Base-by-base conservation (phyloP, 176 grass and related monocot species). In the Oropetium thomaeum region DNA sequence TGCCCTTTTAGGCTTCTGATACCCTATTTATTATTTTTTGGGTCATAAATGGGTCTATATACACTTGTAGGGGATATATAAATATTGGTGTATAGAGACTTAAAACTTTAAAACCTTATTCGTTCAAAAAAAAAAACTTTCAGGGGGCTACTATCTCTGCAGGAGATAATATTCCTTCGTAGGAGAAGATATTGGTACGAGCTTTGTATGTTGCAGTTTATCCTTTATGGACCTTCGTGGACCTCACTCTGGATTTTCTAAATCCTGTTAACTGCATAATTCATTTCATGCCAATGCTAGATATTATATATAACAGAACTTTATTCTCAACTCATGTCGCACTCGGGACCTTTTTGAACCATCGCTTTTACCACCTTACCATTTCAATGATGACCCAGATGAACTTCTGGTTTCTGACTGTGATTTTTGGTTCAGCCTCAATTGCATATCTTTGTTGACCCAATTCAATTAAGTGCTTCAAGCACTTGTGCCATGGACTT, bases 101-200 rank as follows among this genome's bases (percentile, higher is more conserved):
- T 2, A 42, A 0, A 0, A 4, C 4, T n/a, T 1, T 13, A 2
- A 22, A 20, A 8, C n/a, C n/a, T n/a, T n/a, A n/a, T n/a, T n/a
- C n/a, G n/a, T n/a, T 2, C 10, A 42, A 2, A 12, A 13, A 12
- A 22, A 52, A n/a, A n/a, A 22, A 22, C 49, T 6, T 52, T 52
- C 20, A 22, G 1, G 1, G 5, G 19, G 16, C 3, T 62, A 2
- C 8, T 62, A 5, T 62, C 29, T 2, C 1, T 2, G 8, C 1
- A 3, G 30, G 12, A 34, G 59, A 62, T 34, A 16, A 0, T 62
- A 4, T 33, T 62, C 12, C 7, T 62, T 19, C 59, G 7, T n/a
- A 0, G 17, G 8, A 62, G 1, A 62, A 3, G 17, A 8, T 55
- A 55, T 12, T 12, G n/a, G 22, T 26, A 26, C 26, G n/a, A 26